These are phyloP conservation scores for Chimonanthus salicifolius DNA, from an alignment of 164 flowering plant species.

Conservation along the genomic window DNA sequence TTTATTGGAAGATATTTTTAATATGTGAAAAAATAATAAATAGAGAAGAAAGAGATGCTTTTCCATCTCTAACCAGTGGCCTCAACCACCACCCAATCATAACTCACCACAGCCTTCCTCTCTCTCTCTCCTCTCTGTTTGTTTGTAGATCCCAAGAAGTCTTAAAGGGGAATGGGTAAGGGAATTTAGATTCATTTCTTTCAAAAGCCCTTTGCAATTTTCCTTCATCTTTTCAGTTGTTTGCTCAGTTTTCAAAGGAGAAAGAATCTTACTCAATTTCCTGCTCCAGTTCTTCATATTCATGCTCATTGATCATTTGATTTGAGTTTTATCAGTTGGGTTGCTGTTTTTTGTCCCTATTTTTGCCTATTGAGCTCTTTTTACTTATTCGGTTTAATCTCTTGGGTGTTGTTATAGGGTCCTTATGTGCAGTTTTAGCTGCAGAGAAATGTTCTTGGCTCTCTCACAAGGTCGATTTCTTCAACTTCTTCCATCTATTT, in stretches of 20 bases:
- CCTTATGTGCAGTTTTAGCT: neutral
- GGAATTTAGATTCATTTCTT: neutral
- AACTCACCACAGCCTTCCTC: neutral
- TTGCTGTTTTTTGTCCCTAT: neutral
- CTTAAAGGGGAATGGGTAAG: neutral
- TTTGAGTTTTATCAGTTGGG: no score
- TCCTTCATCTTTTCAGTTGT: no score
- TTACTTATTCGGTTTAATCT: neutral
- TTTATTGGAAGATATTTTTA: no score
- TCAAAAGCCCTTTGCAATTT: no score
- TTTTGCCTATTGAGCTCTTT: neutral
- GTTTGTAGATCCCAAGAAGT: constrained; percentile 1
- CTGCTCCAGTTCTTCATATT: neutral
- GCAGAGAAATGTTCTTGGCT: neutral
- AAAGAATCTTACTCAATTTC: neutral
- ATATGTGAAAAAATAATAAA: no score
- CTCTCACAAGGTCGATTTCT: neutral
- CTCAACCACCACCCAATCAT: neutral
- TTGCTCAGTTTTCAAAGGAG: no score
- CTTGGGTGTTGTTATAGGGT: neutral
- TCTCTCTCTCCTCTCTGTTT: neutral
- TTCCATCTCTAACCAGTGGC: no score
- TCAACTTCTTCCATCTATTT: neutral
- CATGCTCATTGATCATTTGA: neutral
- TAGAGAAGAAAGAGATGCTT: no score